Evolutionary conservation across 805 yeast species (phyloP).

Genomic region (Saccharomycopsis guyanensis): DNA sequence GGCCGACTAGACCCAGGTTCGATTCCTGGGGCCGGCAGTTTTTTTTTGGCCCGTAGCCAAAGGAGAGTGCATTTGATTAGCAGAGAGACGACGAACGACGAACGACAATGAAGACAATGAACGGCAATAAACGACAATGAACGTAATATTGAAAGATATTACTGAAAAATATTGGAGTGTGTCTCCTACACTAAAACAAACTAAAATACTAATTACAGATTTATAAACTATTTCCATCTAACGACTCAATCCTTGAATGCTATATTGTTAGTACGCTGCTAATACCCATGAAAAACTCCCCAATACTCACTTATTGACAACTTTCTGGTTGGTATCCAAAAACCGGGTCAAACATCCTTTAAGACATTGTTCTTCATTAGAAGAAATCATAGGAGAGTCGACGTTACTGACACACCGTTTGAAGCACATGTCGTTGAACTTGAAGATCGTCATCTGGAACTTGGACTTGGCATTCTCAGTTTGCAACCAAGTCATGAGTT

Average conservation of each 20-base stretch:
- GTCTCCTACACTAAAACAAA: too few relatives aligned
- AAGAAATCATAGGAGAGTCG: conserved; percentile 33
- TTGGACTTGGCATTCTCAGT: conserved; percentile 80
- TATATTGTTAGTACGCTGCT: background rate
- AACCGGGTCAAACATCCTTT: conserved; percentile 77
- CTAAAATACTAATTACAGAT: too few relatives aligned
- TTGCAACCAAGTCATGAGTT: conserved; percentile 68
- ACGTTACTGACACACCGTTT: conserved; percentile 61
- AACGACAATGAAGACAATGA: too few relatives aligned
- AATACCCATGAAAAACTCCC: too few relatives aligned
- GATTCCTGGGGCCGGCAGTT: conserved; percentile 34
- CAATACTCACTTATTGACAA: conserved; percentile 47
- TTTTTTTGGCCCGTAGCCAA: background rate
- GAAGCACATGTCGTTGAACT: conserved; percentile 86
- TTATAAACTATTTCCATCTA: too few relatives aligned
- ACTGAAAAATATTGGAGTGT: too few relatives aligned
- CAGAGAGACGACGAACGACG: too few relatives aligned
- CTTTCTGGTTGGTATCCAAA: conserved; percentile 78
- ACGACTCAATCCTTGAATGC: background rate
- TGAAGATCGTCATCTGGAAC: conserved; percentile 80
- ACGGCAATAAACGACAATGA: too few relatives aligned
- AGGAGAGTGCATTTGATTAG: too few relatives aligned
- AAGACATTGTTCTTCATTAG: conserved; percentile 64
- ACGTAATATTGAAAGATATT: too few relatives aligned
- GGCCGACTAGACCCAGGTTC: conserved; percentile 36